Evolutionary conservation across 108 stramenopile species (phyloP).

Genomic region (Stephanodiscus triporus): DNA sequence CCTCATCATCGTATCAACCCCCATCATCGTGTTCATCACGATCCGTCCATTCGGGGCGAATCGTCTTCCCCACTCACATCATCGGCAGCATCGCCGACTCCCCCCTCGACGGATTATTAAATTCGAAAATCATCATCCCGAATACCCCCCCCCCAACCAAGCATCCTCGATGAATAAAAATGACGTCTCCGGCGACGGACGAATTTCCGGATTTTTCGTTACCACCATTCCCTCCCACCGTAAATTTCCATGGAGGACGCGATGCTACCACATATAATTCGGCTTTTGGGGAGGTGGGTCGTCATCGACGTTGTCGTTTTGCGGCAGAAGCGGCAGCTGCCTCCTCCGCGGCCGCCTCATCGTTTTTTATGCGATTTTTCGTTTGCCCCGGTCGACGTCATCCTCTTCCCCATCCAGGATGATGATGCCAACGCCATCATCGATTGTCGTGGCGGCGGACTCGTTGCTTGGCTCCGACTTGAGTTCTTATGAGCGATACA

Average conservation of each 20-base stretch:
- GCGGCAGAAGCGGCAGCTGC: neutral
- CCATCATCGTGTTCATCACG: neutral
- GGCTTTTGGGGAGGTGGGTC: conserved; percentile 25
- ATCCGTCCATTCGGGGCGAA: neutral
- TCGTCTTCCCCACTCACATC: neutral
- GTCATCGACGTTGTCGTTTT: conserved; percentile 3
- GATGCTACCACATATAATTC: conserved; percentile 44
- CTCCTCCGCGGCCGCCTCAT: neutral
- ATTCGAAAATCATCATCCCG: conserved; percentile 17
- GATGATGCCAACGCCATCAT: neutral
- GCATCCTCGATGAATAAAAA: conserved; percentile 53
- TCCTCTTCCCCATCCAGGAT: neutral
- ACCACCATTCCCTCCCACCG: conserved; percentile 48
- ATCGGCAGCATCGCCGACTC: neutral
- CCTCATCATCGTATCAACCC: conserved; percentile 7
- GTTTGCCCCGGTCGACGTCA: neutral
- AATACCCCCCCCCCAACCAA: conserved; percentile 45
- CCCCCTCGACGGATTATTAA: neutral
- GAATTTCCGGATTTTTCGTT: conserved; percentile 48
- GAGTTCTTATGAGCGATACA: too few species aligned
- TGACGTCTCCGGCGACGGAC: conserved; percentile 38
- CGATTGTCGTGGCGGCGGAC: neutral
- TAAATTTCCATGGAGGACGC: conserved; percentile 45
- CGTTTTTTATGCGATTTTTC: conserved; percentile 1
- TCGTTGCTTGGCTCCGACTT: too few species aligned